Evolutionary conservation across 331 rosid genomes (phyloP), one percentile per base, ranked within the genome.

Genomic region (Pyracantha coccinea): DNA sequence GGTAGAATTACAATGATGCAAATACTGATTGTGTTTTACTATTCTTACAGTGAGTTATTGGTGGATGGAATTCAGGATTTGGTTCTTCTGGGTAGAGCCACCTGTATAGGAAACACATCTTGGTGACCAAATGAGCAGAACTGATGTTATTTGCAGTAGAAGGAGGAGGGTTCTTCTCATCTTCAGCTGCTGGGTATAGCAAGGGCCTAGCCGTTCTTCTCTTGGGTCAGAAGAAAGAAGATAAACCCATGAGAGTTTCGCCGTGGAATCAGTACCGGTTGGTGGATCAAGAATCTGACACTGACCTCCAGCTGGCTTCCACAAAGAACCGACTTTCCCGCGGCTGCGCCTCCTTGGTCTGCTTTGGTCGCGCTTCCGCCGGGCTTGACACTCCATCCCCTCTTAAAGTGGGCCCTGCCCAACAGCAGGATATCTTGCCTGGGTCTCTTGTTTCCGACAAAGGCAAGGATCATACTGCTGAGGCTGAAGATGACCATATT

Each of bases 261-360:
- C 99, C 98, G 88, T 95, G 96, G 99, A 92, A 86, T 80, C 97
- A 95, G 81, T 95, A 95, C 96, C 99, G 85, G 86, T 92, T 92
- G 93, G 97, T 95, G 83, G 90, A 86, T 85, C 98, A 83, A 90
- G 98, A 84, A 85, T 76, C 98, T 81, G 94, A 95, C 77, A 82
- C 90, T n/a, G 88, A 95, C 84, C 96, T 85, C 87, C 99, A 88
- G 98, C 98, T 92, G 98, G 99, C 97, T 86, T 85, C 98, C 75
- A 73, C 91, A 73, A 95, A 95, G 94, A 91, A 83, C 73, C 82
- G 87, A 59, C 83, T 80, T 75, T 80, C 98, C 96, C 87, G 89
- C 86, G 91, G 99, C 77, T 89, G 97, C 82, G 96, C 97, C 76
- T 88, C 99, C 97, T 85, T 92, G 70, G 91, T 86, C 79, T 95